Base-by-base conservation (phyloP, 2,329 filamentous ascomycete genomes). In the Chaetothyriales sp. region DNA sequence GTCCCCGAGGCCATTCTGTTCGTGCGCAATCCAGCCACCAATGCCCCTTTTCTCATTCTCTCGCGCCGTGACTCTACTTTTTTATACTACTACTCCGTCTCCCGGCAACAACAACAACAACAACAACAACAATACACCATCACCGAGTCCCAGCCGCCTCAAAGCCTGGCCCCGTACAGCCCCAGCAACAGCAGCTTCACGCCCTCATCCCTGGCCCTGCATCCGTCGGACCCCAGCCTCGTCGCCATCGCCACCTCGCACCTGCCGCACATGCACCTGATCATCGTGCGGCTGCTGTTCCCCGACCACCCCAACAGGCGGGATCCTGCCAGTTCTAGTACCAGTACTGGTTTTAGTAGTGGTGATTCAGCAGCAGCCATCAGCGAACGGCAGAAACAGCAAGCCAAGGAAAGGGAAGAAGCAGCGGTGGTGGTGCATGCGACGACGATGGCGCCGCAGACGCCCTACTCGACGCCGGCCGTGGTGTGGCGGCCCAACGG, bases 151-250 rank as follows among this genome's bases (percentile, higher is more conserved):
- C 7, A 65, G 78, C 2, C 78, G 77, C 20, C 71, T 70, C 53
- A 82, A 58, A 81, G 81, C 56, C 70, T 82, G 2, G 77, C 79
- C 7, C 79, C 79, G 1, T 20, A 47, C 7, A 33, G 7, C 29
- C 7, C 77, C 2, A 81, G 77, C 60, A 83, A 80, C 80, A 66
- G 80, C 13, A 72, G 77, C 1, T 83, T 82, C 61, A 80, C 78
- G 0, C 79, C 80, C 0, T 75, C 77, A 5, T 73, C 74, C 45
- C 67, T 83, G 18, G 73, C 77, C 7, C 61, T 77, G 1, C 77
- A 70, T 52, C 80, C 80, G 0, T 70, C 67, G 1, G 75, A 82
- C 58, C 66, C 74, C 1, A 69, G 69, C 3, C 61, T 83, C 1
- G 57, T 81, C 1, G 80, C 80, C 1, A 70, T 83, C 5, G 78